Evolutionary conservation across 345 rosid species (phyloP).

Genomic region (Acer campestre): DNA sequence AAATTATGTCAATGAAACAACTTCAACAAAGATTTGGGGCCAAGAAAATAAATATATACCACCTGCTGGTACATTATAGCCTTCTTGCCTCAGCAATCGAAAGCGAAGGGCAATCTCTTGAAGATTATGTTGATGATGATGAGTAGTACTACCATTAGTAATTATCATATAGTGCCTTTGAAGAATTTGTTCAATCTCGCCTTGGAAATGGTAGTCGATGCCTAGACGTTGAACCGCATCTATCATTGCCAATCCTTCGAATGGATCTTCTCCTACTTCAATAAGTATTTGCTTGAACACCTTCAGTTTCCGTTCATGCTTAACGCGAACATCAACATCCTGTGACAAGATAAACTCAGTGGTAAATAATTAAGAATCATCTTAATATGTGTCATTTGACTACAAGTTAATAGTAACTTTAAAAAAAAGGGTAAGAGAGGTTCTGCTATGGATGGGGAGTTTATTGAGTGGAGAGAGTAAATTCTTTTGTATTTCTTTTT

Average conservation of each 20-base stretch:
- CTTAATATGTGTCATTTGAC: not conserved
- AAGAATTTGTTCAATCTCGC: slow-evolving; percentile 27
- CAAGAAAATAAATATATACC: not conserved
- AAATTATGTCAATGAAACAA: not conserved
- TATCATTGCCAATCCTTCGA: slow-evolving; percentile 10
- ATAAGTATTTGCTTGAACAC: not conserved
- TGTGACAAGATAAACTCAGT: not conserved
- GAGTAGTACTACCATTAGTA: not conserved
- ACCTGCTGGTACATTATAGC: slow-evolving; percentile 32
- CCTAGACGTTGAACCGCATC: slow-evolving; percentile 17
- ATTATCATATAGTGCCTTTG: not conserved
- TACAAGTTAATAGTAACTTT: too few relatives aligned
- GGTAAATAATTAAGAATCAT: not conserved
- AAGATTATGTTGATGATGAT: slow-evolving; percentile 7
- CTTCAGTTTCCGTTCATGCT: not conserved
- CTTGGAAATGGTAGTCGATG: slow-evolving; percentile 18
- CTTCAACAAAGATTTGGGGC: not conserved
- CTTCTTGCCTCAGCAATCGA: slow-evolving; percentile 28
- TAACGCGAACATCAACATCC: not conserved
- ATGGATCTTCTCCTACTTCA: not conserved
- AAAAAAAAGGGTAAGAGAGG: too few relatives aligned
- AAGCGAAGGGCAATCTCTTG: slow-evolving; percentile 27
- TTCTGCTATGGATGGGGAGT: too few relatives aligned
- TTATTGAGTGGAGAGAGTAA: too few relatives aligned
- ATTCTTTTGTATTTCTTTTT: too few relatives aligned